Evolutionary conservation across 495 filamentous ascomycete species (phyloP), one percentile per base, ranked within the genome.

Genomic region (Penicillium malachiteum): DNA sequence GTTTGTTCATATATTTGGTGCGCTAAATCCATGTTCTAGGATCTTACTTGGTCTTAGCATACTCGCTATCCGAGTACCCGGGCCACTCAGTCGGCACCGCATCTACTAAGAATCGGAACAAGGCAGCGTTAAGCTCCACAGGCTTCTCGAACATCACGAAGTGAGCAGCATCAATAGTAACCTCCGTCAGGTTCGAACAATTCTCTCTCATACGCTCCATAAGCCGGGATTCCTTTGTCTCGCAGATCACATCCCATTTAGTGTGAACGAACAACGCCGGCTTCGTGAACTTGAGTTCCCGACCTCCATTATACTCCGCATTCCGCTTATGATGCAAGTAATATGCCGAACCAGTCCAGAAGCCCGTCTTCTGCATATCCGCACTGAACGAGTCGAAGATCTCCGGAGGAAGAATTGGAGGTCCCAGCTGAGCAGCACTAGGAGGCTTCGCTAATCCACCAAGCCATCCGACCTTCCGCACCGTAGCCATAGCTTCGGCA

Each of bases 301-400:
- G 12, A 11, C 10, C 21, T 37, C 47, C 47, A 49, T 49, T 49
- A 37, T 49, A 49, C 12, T 49, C 47, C 32, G 32, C 47, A 21
- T 49, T 49, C 7, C 47, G 47, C 14, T 49, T 35, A 49, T 49
- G 47, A 18, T 49, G 47, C 47, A 49, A 7, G 14, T 49, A 49
- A 21, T 49, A 49, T 4, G 47, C 47, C 37, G 31, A 49, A 2
- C 47, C 47, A 3, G 32, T 3, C 47, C 47, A 49, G n/a, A 49
- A 12, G 3, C 47, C 47, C 17, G 47, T 49, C 13, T 21, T 35
- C 32, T 49, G 31, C 47, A 49, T 49, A 21, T 49, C 47, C 32
- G 37, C 37, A 33, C 11, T 18, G 14, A 35, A 49, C 14, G 32
- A 49, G 3, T 49, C 47, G 13, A 8, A 14, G 13, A 49, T 33